Base-by-base conservation (phyloP, 148 eudicot genomes). In the Limonium bicolor region DNA sequence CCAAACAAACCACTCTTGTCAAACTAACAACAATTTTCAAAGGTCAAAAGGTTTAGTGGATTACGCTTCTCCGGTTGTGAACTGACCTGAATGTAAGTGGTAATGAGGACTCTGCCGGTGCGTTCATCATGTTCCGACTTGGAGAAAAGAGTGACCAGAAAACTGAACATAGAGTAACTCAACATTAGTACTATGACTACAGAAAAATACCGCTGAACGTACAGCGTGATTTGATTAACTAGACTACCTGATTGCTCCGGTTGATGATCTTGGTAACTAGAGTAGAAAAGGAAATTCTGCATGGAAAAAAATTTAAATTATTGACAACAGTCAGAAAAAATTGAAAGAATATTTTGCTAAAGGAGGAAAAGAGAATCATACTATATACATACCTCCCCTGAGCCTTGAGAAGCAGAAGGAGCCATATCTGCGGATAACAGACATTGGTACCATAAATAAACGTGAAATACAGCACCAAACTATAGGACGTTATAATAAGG, bases 81-180 rank as follows among this genome's bases (percentile, higher is more conserved):
- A 60, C 67, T 36, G 23, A 86, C 95, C 87, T 71, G 80, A 82
- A 82, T 50, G 96, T 65, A 44, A 75, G 71, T 27, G 81, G 71
- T 50, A 77, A 64, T 38, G 95, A 72, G 5, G 96, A 61, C 46
- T 73, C 96, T 27, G 62, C 73, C 3, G 85, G 62, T 28, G 88
- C 55, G 24, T 65, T 31, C 6, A 67, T 60, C 45, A 72, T 66
- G 35, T 73, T 60, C 51, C 73, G 71, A 63, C 73, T 71, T 25
- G 79, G 72, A 27, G 80, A 69, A 58, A 76, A 69, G 53, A 79
- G 72, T 7, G 96, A 79, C 90, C 82, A 87, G 58, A 73, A 72
- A 40, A 69, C 96, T 87, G 94, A 69, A 67, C 48, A 11, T 6
- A 44, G 40, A 54, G 27, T 26, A n/a, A 20, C 7, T 26, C 3